phyloP scores from a whole-genome alignment of 768 basidiomycete species.

The Lentinula guzmanii region DNA sequence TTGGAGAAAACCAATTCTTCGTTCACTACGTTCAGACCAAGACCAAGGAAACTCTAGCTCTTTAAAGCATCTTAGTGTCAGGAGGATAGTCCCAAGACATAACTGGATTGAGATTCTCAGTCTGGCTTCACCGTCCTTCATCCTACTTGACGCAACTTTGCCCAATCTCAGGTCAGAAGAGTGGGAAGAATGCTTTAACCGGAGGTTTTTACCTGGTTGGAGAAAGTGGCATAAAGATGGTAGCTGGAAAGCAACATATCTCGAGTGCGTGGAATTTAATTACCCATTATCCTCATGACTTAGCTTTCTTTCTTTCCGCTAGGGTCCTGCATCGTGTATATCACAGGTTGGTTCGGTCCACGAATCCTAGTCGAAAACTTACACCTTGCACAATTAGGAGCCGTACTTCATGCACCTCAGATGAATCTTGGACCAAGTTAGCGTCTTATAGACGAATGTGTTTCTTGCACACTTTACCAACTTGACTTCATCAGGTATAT shows the following conservation, averaged over 20 bases:
- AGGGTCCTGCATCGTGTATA: conserved; percentile 61
- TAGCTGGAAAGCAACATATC: conserved; percentile 59
- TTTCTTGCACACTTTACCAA: conserved; percentile 1
- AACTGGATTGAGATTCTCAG: conserved; percentile 77
- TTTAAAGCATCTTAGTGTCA: conserved; percentile 57
- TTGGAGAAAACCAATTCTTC: conserved; percentile 68
- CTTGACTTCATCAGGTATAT: conserved; percentile 47
- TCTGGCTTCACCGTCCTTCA: conserved; percentile 53
- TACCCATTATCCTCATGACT: conserved; percentile 2
- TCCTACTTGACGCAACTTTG: conserved; percentile 62
- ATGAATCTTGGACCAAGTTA: conserved; percentile 83
- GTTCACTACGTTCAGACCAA: conserved; percentile 36
- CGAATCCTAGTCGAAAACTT: not conserved
- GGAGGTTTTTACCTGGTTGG: conserved; percentile 77
- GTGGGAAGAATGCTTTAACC: conserved; percentile 72
- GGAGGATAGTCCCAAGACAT: conserved; percentile 59
- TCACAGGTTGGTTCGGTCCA: conserved; percentile 29
- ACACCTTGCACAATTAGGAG: conserved; percentile 27
- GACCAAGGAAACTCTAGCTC: conserved; percentile 32
- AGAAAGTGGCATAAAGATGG: conserved; percentile 57
- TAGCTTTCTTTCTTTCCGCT: conserved; percentile 6
- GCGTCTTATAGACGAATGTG: conserved; percentile 12
- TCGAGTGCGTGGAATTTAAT: conserved; percentile 43
- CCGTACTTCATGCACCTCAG: conserved; percentile 62
- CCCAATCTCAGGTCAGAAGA: conserved; percentile 61